Conservation (phyloP, 495 filamentous ascomycete species). For the Tuber indicum region DNA sequence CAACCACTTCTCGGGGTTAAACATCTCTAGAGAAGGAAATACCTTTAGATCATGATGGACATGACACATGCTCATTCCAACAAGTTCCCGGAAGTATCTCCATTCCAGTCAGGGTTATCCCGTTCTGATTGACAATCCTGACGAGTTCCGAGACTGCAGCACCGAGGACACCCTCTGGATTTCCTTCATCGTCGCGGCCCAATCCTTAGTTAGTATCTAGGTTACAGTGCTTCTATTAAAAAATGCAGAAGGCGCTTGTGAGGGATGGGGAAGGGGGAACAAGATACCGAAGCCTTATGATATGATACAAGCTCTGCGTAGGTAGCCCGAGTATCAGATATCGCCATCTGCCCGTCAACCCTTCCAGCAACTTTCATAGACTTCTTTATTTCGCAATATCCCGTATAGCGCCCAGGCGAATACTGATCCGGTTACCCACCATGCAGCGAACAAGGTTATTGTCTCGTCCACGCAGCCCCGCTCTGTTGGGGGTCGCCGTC, state of each 20-base stretch:
- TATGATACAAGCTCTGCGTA: not conserved
- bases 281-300: not conserved
- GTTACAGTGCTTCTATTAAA: not conserved
- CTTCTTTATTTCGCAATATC: not conserved
- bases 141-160: not conserved
- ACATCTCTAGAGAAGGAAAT: not conserved
- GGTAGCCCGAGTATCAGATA: not conserved
- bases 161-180: not conserved
- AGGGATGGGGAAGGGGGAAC: not conserved
- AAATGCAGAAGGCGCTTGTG: not conserved
- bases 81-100: not conserved
- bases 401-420: not conserved
- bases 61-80: not conserved
- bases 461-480: not conserved
- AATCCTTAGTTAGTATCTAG: too few species aligned
- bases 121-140: not conserved
- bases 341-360: not conserved
- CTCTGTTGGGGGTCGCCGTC: not conserved
- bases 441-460: not conserved
- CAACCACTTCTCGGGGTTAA: slow-evolving; percentile 17
- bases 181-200: not conserved
- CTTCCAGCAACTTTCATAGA: not conserved
- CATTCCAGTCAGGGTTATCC: not conserved
- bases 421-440: not conserved
- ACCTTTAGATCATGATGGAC: slow-evolving; percentile 4